These are phyloP conservation scores for Podila minutissima DNA, from an alignment of 192 early-diverging fungal genomes.

Conservation along the genomic window DNA sequence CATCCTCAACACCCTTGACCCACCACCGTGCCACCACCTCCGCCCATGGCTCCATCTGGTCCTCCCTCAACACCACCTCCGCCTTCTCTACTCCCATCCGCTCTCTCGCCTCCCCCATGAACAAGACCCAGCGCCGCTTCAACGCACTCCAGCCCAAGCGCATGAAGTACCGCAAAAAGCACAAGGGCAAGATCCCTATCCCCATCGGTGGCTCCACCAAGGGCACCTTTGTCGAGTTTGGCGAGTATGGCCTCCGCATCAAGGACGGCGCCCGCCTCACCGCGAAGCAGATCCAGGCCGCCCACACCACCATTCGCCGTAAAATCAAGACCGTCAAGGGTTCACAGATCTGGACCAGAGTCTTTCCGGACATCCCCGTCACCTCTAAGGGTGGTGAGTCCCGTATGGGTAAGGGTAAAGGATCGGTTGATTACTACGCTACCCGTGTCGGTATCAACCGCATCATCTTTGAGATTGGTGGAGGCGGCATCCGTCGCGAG, in stretches of 20 bases:
- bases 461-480: conserved; percentile 89
- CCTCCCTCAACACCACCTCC: conserved; percentile 22
- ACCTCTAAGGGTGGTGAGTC: conserved; percentile 90
- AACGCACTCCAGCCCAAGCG: conserved; percentile 79
- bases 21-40: not conserved
- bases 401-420: conserved; percentile 99
- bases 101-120: conserved; percentile 26
- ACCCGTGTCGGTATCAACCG: conserved; percentile 89
- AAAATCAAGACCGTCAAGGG: conserved; percentile 92
- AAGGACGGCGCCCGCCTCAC: conserved; percentile 84
- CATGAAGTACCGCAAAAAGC: conserved; percentile 82
- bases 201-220: conserved; percentile 86
- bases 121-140: conserved; percentile 60
- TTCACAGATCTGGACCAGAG: conserved; percentile 83
- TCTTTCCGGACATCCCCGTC: conserved; percentile 94
- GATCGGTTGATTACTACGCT: conserved; percentile 92
- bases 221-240: conserved; percentile 88
- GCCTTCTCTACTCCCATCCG: conserved; percentile 26
- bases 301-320: conserved; percentile 75
- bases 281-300: conserved; percentile 85
- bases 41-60: not conserved
- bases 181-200: conserved; percentile 87
- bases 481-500: conserved; percentile 82
- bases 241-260: conserved; percentile 93
- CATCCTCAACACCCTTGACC: conserved; percentile 1